phyloP scores from a whole-genome alignment of 306 rosid species.

The Cucurbita argyrosperma region DNA sequence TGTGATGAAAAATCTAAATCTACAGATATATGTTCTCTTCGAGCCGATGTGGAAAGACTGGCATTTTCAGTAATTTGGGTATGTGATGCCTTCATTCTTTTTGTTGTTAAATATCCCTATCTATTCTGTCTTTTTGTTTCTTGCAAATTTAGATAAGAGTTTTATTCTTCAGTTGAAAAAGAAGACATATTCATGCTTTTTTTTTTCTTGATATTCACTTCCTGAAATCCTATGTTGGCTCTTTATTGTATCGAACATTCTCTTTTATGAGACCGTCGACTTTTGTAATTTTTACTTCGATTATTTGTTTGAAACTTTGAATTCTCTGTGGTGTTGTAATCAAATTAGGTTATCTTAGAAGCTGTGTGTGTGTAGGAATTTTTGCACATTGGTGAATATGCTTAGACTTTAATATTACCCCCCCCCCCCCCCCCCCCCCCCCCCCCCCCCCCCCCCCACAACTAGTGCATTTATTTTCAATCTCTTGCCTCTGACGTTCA shows the following conservation, averaged over 20 bases:
- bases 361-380: neutral
- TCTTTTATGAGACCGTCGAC: neutral
- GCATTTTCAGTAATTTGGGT: constrained; percentile 98
- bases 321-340: neutral
- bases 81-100: constrained; percentile 10
- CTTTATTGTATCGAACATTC: neutral
- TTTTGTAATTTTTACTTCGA: neutral
- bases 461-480: constrained; percentile 1
- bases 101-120: neutral
- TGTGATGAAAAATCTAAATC: constrained; percentile 1
- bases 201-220: neutral
- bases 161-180: neutral
- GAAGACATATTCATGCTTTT: neutral
- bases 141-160: neutral
- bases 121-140: neutral
- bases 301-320: neutral
- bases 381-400: neutral
- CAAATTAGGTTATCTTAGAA: neutral
- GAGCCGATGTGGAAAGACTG: constrained; percentile 95
- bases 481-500: constrained; percentile 21
- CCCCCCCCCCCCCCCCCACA: neutral
- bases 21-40: constrained; percentile 94
- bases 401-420: neutral
- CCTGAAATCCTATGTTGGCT: neutral
- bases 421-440: neutral